Evolutionary conservation across 2,329 filamentous ascomycete genomes (phyloP), one percentile per base, ranked within the genome.

Genomic region (Botrytis cinerea): DNA sequence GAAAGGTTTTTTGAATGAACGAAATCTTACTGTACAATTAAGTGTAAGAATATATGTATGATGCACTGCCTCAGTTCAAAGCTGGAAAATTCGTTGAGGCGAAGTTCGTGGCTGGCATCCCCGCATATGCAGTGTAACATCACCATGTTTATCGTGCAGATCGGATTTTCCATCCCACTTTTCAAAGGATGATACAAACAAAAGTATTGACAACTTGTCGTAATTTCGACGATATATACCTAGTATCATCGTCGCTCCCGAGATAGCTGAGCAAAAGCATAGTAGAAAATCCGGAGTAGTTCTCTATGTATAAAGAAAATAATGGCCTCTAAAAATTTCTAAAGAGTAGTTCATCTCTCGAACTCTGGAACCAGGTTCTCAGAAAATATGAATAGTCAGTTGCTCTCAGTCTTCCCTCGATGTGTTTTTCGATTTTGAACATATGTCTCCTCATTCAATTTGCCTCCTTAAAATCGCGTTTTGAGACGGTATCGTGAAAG

Each of bases 31-130:
- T 7, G 35, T 32, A 57, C 25, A 43, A 32, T 46, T 20, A 20
- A 54, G 54, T 40, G 22, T 57, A 18, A 57, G 14, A 28, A 28
- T 57, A 14, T 28, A 2, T 63, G 61, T 40, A 22, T 54, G 25
- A 67, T 67, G 64, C 64, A 67, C 64, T 67, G 66, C 66, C 66
- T 68, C 66, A 32, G 40, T 57, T n/a, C 46, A 32, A 2, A 67
- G n/a, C 25, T 68, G 25, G 66, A 57, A 67, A 54, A 14, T 9
- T 54, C 28, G 35, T 9, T 25, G 66, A 43, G 66, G 66, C 66
- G 48, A 68, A 68, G 35, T 32, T 20, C 57, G 66, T 68, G 66
- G 66, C 48, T 68, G 40, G 14, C 64, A 54, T 57, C 64, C 64
- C 46, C 46, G 64, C 64, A 67, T 40, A 67, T 54, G 64, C 64